Conservation (phyloP, 75 land plant species). For the Sequoia sempervirens region DNA sequence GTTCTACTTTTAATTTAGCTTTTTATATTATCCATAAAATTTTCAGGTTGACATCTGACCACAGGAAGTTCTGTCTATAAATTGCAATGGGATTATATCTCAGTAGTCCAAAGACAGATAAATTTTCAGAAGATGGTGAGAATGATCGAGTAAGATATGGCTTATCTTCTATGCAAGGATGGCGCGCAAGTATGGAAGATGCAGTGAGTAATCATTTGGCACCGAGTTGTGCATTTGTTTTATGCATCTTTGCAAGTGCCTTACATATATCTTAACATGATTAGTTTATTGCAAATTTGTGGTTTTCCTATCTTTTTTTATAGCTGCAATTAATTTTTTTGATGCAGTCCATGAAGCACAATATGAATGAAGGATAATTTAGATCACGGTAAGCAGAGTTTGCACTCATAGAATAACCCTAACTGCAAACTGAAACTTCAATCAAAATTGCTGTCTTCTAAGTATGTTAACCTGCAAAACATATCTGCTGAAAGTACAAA, state of each 20-base stretch:
- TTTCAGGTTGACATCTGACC: slow-evolving; percentile 5
- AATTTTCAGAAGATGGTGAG: slow-evolving; percentile 82
- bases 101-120: slow-evolving; percentile 87
- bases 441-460: too few relatives aligned
- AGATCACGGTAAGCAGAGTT: too few relatives aligned
- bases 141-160: slow-evolving; percentile 72
- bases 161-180: slow-evolving; percentile 91
- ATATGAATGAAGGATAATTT: background rate
- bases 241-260: background rate
- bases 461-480: too few relatives aligned
- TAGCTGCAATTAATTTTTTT: background rate
- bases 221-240: background rate
- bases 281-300: background rate
- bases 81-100: slow-evolving; percentile 73
- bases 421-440: too few relatives aligned
- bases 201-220: slow-evolving; percentile 53
- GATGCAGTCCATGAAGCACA: background rate
- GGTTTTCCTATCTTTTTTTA: background rate
- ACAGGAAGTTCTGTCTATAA: background rate
- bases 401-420: too few relatives aligned
- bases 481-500: too few relatives aligned
- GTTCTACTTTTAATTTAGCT: background rate
- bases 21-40: background rate
- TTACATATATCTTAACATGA: background rate
- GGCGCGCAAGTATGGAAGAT: slow-evolving; percentile 95